Evolutionary conservation across 257 asterid species (phyloP).

Genomic region (Cynanchum wilfordii): DNA sequence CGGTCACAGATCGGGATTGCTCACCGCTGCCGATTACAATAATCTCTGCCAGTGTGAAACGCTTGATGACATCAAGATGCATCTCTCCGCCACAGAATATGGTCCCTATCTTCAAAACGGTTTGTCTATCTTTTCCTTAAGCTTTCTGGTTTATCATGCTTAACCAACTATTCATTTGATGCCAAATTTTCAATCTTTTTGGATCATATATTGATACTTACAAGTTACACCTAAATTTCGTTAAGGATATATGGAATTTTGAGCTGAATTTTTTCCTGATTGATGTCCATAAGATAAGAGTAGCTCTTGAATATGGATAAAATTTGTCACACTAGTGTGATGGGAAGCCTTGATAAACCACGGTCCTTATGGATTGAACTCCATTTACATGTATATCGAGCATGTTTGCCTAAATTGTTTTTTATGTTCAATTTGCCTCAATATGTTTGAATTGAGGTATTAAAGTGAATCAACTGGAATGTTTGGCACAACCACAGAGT

Average conservation of each 20-base stretch:
- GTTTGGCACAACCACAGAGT: not conserved
- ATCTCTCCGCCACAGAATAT: constrained; percentile 90
- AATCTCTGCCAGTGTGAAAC: constrained; percentile 89
- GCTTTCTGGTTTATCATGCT: not conserved
- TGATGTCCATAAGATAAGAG: not conserved
- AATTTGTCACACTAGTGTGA: not conserved
- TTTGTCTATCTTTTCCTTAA: constrained; percentile 20
- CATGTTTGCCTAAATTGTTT: not conserved
- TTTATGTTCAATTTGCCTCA: not conserved
- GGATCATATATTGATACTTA: not conserved
- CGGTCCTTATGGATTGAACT: not conserved
- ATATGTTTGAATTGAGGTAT: not conserved
- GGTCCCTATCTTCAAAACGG: constrained; percentile 91
- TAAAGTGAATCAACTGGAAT: not conserved
- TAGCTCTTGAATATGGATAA: not conserved
- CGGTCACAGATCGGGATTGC: constrained; percentile 83
- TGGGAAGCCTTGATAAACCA: not conserved
- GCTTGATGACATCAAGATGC: constrained; percentile 89
- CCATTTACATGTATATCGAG: not conserved
- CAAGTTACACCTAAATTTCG: not conserved
- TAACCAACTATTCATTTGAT: not conserved
- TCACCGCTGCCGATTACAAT: constrained; percentile 89
- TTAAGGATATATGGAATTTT: not conserved
- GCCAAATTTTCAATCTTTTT: not conserved
- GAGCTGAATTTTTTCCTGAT: not conserved